Percentiles rank a stretch among this genome's conserved stretches.
Evolutionary conservation across 495 filamentous ascomycete species (phyloP).

Genomic region (Hyaloscypha hepaticicola): DNA sequence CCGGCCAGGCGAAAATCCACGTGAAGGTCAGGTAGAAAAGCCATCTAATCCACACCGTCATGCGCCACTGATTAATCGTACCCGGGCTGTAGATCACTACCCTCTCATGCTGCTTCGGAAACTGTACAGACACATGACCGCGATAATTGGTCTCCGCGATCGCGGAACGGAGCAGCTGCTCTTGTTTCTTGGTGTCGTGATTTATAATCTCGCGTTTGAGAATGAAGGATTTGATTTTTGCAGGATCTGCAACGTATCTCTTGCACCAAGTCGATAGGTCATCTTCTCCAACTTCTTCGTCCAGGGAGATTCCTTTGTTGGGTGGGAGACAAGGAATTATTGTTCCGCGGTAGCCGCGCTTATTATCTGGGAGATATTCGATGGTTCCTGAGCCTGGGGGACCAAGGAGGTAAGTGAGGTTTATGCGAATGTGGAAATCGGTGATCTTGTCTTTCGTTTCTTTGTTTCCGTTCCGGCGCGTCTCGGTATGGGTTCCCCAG

Average conservation of each 20-base stretch:
- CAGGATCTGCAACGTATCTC: constrained; percentile 48
- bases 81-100: constrained; percentile 56
- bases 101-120: constrained; percentile 47
- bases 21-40: constrained; percentile 60
- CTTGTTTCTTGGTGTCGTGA: constrained; percentile 48
- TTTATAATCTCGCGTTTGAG: constrained; percentile 50
- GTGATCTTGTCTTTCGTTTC: constrained; percentile 42
- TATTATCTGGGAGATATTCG: constrained; percentile 19
- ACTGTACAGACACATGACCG: constrained; percentile 50
- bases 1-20: constrained; percentile 63
- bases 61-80: constrained; percentile 55
- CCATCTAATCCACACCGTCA: constrained; percentile 54
- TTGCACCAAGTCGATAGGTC: constrained; percentile 57
- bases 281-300: constrained; percentile 14
- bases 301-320: constrained; percentile 8
- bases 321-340: constrained; percentile 21
- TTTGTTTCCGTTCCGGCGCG: constrained; percentile 42
- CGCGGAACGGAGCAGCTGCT: constrained; percentile 42
- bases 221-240: constrained; percentile 50
- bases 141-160: constrained; percentile 60
- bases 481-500: constrained; percentile 50
- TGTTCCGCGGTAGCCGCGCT: constrained; percentile 24
- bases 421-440: constrained; percentile 53
- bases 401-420: constrained; percentile 48
- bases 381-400: constrained; percentile 6